These are phyloP conservation scores for Candida stauntonica DNA, from an alignment of 805 yeast genomes.

Conservation along the genomic window DNA sequence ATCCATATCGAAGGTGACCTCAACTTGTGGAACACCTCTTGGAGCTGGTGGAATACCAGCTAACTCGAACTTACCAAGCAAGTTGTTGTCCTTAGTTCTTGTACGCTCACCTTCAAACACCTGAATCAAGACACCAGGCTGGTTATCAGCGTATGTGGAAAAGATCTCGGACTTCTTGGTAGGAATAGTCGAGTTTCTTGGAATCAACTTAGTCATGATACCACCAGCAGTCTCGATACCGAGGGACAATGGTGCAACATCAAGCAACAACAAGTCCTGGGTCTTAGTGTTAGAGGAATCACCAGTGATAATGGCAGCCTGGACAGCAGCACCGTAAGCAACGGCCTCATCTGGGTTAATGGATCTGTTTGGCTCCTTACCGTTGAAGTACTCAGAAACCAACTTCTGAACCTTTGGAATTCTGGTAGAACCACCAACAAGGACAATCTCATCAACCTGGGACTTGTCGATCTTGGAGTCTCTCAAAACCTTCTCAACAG, in stretches of 20 bases:
- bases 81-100: slow-evolving; percentile 85
- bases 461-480: slow-evolving; percentile 94
- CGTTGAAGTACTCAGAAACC: slow-evolving; percentile 96
- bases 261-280: slow-evolving; percentile 92
- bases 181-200: slow-evolving; percentile 98
- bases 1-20: slow-evolving; percentile 56
- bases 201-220: slow-evolving; percentile 98
- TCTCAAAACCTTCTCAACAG: slow-evolving; percentile 93
- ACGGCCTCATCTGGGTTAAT: slow-evolving; percentile 95
- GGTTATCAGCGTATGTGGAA: slow-evolving; percentile 98
- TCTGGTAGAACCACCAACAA: slow-evolving; percentile 99
- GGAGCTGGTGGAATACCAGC: slow-evolving; percentile 73
- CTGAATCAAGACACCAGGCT: slow-evolving; percentile 98
- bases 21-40: slow-evolving; percentile 77
- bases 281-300: slow-evolving; percentile 80
- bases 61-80: slow-evolving; percentile 72
- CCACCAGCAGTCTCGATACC: slow-evolving; percentile 99
- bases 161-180: slow-evolving; percentile 97
- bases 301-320: slow-evolving; percentile 83
- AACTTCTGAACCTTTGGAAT: slow-evolving; percentile 97
- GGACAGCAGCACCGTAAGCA: slow-evolving; percentile 86
- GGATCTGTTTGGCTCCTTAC: slow-evolving; percentile 97
- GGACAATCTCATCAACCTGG: slow-evolving; percentile 87
- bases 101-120: slow-evolving; percentile 95
- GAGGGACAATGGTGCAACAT: slow-evolving; percentile 96